These are phyloP conservation scores for Rubia balearica DNA, from an alignment of 305 asterid species.

Conservation along the genomic window DNA sequence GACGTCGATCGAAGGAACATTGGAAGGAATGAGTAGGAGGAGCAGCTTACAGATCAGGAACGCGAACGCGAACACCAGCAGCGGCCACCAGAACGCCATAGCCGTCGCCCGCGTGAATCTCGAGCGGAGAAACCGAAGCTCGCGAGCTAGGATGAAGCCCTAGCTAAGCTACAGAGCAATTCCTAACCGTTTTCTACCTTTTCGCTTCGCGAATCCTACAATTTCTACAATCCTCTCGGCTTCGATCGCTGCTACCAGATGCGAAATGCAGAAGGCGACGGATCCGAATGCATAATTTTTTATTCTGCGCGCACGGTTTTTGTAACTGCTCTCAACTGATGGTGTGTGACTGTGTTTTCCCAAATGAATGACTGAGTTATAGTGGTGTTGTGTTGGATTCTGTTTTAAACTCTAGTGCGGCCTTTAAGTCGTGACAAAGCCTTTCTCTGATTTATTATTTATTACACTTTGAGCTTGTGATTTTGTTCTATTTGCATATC, in stretches of 20 bases:
- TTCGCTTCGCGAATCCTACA: neutral
- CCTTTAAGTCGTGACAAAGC: neutral
- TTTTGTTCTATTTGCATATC: neutral
- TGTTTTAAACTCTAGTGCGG: neutral
- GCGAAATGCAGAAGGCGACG: neutral
- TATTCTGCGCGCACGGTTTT: neutral
- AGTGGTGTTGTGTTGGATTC: neutral
- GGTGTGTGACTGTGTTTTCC: neutral
- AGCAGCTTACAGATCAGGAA: conserved; percentile 74
- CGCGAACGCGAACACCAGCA: conserved; percentile 62
- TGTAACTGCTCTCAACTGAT: neutral
- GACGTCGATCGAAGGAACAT: conserved; percentile 85
- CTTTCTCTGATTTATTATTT: too few species aligned
- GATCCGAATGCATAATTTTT: neutral
- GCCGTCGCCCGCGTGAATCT: conserved; percentile 14
- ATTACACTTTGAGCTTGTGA: neutral
- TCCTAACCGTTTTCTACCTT: neutral
- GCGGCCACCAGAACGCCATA: conserved; percentile 96
- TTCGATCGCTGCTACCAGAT: neutral
- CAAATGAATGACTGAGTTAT: neutral
- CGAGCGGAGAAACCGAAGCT: conserved; percentile 1
- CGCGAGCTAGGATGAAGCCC: conserved; percentile 2
- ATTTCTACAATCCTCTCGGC: neutral
- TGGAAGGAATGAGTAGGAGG: conserved; percentile 76
- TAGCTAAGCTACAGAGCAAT: neutral